Base-by-base conservation (phyloP, 495 filamentous ascomycete species). In the Penicillium cosmopolitanum region DNA sequence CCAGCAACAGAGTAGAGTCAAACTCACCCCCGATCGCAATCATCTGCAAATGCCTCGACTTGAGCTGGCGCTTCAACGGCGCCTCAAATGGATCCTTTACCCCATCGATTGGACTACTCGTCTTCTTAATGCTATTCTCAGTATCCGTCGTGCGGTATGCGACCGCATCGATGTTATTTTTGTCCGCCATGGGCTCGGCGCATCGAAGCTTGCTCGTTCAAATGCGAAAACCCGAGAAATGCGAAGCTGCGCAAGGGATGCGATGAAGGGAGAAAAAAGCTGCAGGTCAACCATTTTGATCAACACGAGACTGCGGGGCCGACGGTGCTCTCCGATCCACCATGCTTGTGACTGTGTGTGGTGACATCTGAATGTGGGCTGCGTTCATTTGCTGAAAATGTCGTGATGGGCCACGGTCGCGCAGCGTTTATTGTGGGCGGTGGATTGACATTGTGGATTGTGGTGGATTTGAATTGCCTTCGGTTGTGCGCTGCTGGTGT, bases 31-130 rank as follows among this genome's bases (percentile, higher is more conserved):
- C 87, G 31, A 89, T 81, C 2, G 87, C 87, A 75, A 91, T 90
- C 86, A 90, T 89, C 66, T 83, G 82, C 23, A 89, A 63, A 73
- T 91, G 87, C 21, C 87, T 76, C 8, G 81, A 84, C 67, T 89
- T 85, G 35, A 90, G 73, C 50, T 84, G 83, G 18, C 87, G 77
- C 58, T 77, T 70, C 53, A 75, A 60, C 47, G 73, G 73, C 50
- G 66, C 68, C 4, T 58, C 58, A 18, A 69, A 55, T 15, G 66
- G 66, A 42, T 76, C 67, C 23, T 23, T 25, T 9, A 23, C n/a
- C 62, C 57, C 36, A 57, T 61, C 42, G 5, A n/a, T 12, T 7
- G 16, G 15, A 7, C 42, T 44, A 6, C 1, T 9, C 15, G 15
- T 44, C 3, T 44, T 44, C n/a, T 9, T 5, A 7, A 16, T 44